Evolutionary conservation across 225 moss, liverwort and hornwort genomes (phyloP), one percentile per base, ranked within the genome.

Genomic region (Lunularia cruciata): DNA sequence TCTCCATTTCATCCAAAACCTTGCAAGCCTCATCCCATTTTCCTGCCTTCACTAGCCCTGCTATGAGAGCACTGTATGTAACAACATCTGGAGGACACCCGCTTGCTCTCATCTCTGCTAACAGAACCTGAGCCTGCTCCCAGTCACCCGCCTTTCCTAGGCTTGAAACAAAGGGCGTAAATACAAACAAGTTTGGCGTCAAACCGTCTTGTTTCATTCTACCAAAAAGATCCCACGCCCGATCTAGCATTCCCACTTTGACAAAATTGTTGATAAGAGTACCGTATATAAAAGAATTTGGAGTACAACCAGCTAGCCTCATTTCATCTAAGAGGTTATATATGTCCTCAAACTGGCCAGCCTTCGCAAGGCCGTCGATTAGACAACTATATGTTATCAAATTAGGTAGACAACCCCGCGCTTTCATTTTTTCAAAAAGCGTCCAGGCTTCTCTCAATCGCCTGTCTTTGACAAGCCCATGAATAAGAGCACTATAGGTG

Each of bases 101-200:
- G 28, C 35, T 37, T 15, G 72, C 30, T 43, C 54, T 68, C 80
- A 80, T 80, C 63, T 72, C 80, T 3, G 26, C 57, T 43, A 80
- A 42, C 0, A 76, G 68, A 16, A 47, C n/a, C 33, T 72, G 68
- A 8, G 72, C 76, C 25, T 61, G 47, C 31, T 61, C 40, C 61
- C 61, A 80, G 14, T 80, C 45, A 13, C 80, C 80, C 26, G 72
- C 72, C 67, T 69, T 80, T 16, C 80, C 80, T 28, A 80, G 30
- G 58, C 76, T 80, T 19, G 63, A 12, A 0, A 80, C 28, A 32
- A 80, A 43, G 49, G 75, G 80, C 15, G 80, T 80, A 47, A 59
- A 80, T 40, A 80, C 47, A 63, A 65, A 76, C 56, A 67, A 67
- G 58, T 80, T 80, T 25, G 80, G 80, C n/a, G 11, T 58, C 39